Evolutionary conservation across 768 basidiomycete genomes (phyloP), one percentile per base, ranked within the genome.

Genomic region (Russula vinacea): DNA sequence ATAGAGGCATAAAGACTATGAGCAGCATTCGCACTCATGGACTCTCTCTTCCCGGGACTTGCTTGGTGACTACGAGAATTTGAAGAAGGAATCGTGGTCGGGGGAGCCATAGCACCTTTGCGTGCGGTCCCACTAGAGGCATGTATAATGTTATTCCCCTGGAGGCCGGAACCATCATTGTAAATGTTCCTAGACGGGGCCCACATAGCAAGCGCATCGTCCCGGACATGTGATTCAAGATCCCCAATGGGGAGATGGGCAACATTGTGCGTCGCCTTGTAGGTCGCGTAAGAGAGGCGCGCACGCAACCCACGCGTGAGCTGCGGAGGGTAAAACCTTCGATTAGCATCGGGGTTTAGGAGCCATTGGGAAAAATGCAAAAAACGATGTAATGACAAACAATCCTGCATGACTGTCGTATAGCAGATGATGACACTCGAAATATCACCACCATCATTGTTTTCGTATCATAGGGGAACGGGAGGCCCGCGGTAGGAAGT

Each of bases 201-300:
- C 60, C 71, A 72, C 50, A 67, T 42, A 58, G 70, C 61, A 60
- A 71, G 69, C 49, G 52, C 77, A 70, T 83, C 80, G 64, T 68
- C 71, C 59, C 75, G 76, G 45, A 77, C 75, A 70, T 85, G 85
- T 17, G 83, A 81, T 73, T 93, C 92, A 53, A 91, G 81, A 66
- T 92, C 89, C 70, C 81, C 81, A 55, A 92, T 76, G 51, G 86
- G 79, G 56, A 85, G 77, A 60, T 85, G 83, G 11, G 86, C 78
- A 60, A 89, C 76, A 73, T 90, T 88, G 74, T 90, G 83, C 16
- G 81, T 80, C 5, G 91, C 89, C 76, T 93, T 93, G 81, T 88
- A 92, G 1, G 88, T 87, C 26, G 91, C 91, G 75, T 91, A 90
- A 0, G 89, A 83, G 57, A 94, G 82, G 68, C 90, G 87, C 70